These are phyloP conservation scores for Grosmannia clavigera DNA, from an alignment of 2,329 filamentous ascomycete genomes.

Conservation along the genomic window DNA sequence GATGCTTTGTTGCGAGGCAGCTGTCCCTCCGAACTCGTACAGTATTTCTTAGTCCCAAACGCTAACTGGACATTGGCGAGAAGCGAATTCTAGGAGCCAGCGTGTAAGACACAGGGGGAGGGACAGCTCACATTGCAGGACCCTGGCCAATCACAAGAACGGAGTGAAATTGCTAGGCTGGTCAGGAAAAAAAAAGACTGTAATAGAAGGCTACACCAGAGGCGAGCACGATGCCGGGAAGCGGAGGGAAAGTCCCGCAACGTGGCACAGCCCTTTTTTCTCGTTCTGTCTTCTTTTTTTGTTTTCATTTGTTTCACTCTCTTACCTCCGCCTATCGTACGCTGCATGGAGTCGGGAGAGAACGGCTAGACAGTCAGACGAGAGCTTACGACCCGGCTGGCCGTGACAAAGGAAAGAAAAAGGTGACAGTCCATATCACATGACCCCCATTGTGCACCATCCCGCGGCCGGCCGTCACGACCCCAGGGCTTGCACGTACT, in stretches of 20 bases:
- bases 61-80: conserved; percentile 6
- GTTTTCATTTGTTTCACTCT: background rate
- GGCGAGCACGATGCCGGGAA: background rate
- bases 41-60: background rate
- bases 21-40: background rate
- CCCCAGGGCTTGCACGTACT: background rate
- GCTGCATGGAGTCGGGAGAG: too few relatives aligned
- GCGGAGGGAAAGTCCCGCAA: background rate
- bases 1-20: background rate
- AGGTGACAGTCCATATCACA: background rate
- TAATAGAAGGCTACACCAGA: background rate
- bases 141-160: background rate
- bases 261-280: background rate
- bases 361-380: too few relatives aligned
- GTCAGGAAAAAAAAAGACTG: background rate
- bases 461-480: background rate
- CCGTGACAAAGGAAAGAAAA: background rate
- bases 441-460: background rate
- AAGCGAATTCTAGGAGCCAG: conserved; percentile 1
- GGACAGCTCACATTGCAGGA: background rate
- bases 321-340: too few relatives aligned
- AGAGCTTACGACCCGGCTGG: background rate
- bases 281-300: background rate
- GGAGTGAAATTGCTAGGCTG: background rate
- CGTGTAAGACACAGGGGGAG: background rate